phyloP scores from a whole-genome alignment of 1,284 basidiomycete genomes.

The Lentinus polychrous region DNA sequence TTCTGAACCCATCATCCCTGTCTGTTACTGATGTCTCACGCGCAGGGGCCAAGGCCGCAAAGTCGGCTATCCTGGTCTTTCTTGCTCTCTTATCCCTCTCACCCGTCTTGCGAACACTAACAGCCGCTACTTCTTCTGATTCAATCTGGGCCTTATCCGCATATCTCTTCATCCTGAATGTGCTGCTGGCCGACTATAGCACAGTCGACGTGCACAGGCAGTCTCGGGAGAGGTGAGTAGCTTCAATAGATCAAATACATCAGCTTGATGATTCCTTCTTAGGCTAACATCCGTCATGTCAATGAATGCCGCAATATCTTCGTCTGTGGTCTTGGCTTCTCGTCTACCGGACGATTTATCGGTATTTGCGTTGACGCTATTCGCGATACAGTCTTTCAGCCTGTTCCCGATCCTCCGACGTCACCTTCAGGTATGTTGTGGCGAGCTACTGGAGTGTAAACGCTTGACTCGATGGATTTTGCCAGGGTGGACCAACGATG shows the following conservation, averaged over 20 bases:
- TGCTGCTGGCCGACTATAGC: constrained; percentile 64
- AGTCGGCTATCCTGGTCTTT: constrained; percentile 80
- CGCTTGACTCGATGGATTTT: neutral
- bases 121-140: constrained; percentile 92
- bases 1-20: constrained; percentile 14
- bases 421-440: constrained; percentile 56
- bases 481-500: constrained; percentile 17
- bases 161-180: constrained; percentile 55
- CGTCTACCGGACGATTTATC: constrained; percentile 78
- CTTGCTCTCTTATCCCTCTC: constrained; percentile 85
- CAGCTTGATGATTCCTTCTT: constrained; percentile 15
- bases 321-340: constrained; percentile 91
- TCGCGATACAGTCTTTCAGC: constrained; percentile 82
- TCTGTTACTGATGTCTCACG: constrained; percentile 4
- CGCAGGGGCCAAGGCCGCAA: constrained; percentile 59
- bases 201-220: constrained; percentile 24
- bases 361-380: constrained; percentile 87
- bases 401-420: constrained; percentile 80
- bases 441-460: neutral
- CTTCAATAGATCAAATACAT: constrained; percentile 2
- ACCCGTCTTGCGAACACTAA: constrained; percentile 87
- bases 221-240: constrained; percentile 33
- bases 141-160: constrained; percentile 92
- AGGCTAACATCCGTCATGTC: constrained; percentile 88
- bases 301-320: constrained; percentile 92